These are phyloP conservation scores for Setaria viridis DNA, from an alignment of 202 grass and related monocot species.

Conservation along the genomic window DNA sequence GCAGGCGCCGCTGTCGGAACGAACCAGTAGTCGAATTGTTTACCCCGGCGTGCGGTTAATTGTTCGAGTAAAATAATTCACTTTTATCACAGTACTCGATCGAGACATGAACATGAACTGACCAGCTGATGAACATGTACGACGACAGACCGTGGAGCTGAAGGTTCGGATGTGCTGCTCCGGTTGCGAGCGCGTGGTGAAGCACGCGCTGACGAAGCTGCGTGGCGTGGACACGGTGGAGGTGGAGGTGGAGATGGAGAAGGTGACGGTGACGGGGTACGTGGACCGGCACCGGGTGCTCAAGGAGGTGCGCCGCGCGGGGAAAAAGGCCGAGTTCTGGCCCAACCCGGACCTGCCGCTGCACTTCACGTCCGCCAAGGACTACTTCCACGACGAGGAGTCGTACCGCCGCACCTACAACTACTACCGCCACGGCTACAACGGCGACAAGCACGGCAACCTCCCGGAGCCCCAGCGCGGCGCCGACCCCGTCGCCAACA, in stretches of 20 bases:
- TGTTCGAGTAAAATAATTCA: neutral
- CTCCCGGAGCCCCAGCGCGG: slow-evolving; percentile 70
- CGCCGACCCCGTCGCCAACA: slow-evolving; percentile 86
- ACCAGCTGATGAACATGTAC: neutral
- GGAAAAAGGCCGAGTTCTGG: slow-evolving; percentile 99
- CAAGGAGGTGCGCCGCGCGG: slow-evolving; percentile 85
- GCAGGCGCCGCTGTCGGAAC: slow-evolving; percentile 15
- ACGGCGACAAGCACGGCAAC: slow-evolving; percentile 90
- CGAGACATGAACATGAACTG: neutral
- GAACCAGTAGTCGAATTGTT: slow-evolving; percentile 13
- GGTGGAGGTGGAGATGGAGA: slow-evolving; percentile 89
- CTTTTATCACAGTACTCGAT: too few relatives aligned
- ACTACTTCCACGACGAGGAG: slow-evolving; percentile 94
- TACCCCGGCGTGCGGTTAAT: neutral
- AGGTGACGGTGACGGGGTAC: slow-evolving; percentile 95
- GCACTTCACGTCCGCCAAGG: slow-evolving; percentile 77
- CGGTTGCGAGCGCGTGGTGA: slow-evolving; percentile 90
- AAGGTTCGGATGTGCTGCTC: slow-evolving; percentile 98
- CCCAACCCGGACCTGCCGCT: slow-evolving; percentile 81
- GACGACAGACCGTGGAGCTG: slow-evolving; percentile 82
- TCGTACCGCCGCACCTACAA: slow-evolving; percentile 86
- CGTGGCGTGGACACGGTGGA: slow-evolving; percentile 86
- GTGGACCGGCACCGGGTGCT: slow-evolving; percentile 82
- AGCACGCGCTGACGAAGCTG: slow-evolving; percentile 68
- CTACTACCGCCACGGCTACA: slow-evolving; percentile 95